Evolutionary conservation across 441 rosid species (phyloP).

Genomic region (Viola pubescens): DNA sequence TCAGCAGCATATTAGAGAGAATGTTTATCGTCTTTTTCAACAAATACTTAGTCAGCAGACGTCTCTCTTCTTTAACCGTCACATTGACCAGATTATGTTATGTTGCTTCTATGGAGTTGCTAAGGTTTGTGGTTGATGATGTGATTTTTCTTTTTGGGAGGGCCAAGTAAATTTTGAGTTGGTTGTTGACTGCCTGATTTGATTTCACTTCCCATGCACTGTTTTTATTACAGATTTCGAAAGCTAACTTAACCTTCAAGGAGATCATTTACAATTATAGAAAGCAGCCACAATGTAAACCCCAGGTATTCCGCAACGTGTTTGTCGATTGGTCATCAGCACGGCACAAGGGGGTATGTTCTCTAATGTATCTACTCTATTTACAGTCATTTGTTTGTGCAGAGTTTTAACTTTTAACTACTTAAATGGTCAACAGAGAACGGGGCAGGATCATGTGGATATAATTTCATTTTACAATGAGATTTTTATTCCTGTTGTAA

Average conservation of each 20-base stretch:
- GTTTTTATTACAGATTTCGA: slow-evolving; percentile 60
- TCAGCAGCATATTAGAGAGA: slow-evolving; percentile 82
- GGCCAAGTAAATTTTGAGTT: not conserved
- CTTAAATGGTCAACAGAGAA: slow-evolving; percentile 46
- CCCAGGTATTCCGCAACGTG: slow-evolving; percentile 82
- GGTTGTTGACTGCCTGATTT: slow-evolving; percentile 14
- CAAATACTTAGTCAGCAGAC: slow-evolving; percentile 70
- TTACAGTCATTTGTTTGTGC: slow-evolving; percentile 11
- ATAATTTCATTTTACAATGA: slow-evolving; percentile 90
- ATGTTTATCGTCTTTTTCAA: slow-evolving; percentile 73
- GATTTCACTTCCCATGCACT: slow-evolving; percentile 17
- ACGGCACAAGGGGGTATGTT: slow-evolving; percentile 55
- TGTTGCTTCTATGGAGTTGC: slow-evolving; percentile 96
- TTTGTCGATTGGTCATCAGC: slow-evolving; percentile 62
- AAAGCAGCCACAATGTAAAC: slow-evolving; percentile 97
- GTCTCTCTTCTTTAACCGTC: slow-evolving; percentile 80
- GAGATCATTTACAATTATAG: slow-evolving; percentile 83
- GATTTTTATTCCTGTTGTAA: slow-evolving; percentile 67
- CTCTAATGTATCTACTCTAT: slow-evolving; percentile 7
- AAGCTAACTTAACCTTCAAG: slow-evolving; percentile 67
- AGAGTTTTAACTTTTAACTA: slow-evolving; percentile 16
- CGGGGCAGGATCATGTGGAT: slow-evolving; percentile 78
- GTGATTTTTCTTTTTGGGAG: not conserved
- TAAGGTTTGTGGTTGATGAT: slow-evolving; percentile 37
- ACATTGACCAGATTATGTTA: slow-evolving; percentile 94